Base-by-base conservation (phyloP, 371 early-diverging fungal genomes). In the Syncephalastrum monosporum region DNA sequence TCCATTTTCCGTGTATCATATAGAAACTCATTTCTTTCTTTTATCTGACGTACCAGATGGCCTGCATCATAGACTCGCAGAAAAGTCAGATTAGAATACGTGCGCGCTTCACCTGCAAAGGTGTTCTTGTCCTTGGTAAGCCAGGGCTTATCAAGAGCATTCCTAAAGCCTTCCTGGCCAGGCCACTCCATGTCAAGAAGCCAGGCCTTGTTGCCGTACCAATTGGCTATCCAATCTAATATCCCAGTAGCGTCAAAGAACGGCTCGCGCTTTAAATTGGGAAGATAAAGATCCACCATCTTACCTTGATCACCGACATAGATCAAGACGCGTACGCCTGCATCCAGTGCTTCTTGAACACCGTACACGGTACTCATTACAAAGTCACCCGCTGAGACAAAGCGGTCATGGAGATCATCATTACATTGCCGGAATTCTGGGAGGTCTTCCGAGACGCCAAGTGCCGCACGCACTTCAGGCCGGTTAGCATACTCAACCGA, bases 141-240 rank as follows among this genome's bases (percentile, higher is more conserved):
- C 82, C 83, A 87, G 49, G 68, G 57, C 50, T 63, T 53, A 49
- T 87, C 85, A 54, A 83, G 75, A 23, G 84, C 82, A 15, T 74
- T 59, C 44, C 81, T 71, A 71, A 88, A 91, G 7, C 75, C 83
- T n/a, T 69, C 59, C 60, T 84, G 70, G 25, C 91, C 92, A 38
- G 72, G 59, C 95, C 95, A 95, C 41, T 86, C 85, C 55, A 96
- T 77, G 16, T 74, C 82, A 42, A 83, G 57, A 5, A 85, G 60
- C 92, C 92, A 94, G 0, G 90, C 92, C 77, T 90, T 89, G 84
- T 91, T 93, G 42, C 93, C 93, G n/a, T 64, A 64, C 65, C 91
- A 92, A 72, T 90, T 90, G 80, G 90, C 88, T 52, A 87, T 87
- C 59, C 75, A 88, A 66, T 88, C 88, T 8, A 82, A 82, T 57